These are phyloP conservation scores for Pichia nanzhaoensis DNA, from an alignment of 805 yeast genomes.

Conservation along the genomic window DNA sequence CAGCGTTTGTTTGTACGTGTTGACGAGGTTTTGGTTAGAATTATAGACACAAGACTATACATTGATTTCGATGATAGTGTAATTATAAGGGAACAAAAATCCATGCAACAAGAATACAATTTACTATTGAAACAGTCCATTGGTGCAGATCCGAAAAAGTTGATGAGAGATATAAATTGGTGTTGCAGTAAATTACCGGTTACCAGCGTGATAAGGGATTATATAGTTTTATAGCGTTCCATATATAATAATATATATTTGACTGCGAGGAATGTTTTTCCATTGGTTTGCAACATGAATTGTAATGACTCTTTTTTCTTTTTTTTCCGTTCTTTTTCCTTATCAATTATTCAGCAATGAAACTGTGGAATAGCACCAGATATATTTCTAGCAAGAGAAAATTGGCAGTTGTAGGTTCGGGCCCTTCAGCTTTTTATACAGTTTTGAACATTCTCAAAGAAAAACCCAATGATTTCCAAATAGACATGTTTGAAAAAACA, in stretches of 20 bases:
- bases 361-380: not conserved
- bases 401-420: slow-evolving; percentile 85
- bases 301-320: not conserved
- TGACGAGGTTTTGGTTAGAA: slow-evolving; percentile 79
- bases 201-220: slow-evolving; percentile 20
- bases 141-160: slow-evolving; percentile 54
- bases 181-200: slow-evolving; percentile 43
- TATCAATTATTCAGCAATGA: not conserved
- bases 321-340: not conserved
- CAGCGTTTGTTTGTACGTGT: slow-evolving; percentile 79
- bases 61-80: slow-evolving; percentile 62
- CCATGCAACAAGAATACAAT: slow-evolving; percentile 52
- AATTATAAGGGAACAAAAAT: slow-evolving; percentile 72
- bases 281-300: too few relatives aligned
- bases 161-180: slow-evolving; percentile 82
- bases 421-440: slow-evolving; percentile 95
- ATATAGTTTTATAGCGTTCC: slow-evolving; percentile 9
- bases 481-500: slow-evolving; percentile 75
- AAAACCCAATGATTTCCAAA: slow-evolving; percentile 23
- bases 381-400: slow-evolving; percentile 14
- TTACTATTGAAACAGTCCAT: slow-evolving; percentile 32
- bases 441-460: slow-evolving; percentile 59
- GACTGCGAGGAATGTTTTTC: too few relatives aligned
- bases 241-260: too few relatives aligned
- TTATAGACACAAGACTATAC: slow-evolving; percentile 78